phyloP scores from a whole-genome alignment of 2,329 filamentous ascomycete species.

The Exophiala xenobiotica region DNA sequence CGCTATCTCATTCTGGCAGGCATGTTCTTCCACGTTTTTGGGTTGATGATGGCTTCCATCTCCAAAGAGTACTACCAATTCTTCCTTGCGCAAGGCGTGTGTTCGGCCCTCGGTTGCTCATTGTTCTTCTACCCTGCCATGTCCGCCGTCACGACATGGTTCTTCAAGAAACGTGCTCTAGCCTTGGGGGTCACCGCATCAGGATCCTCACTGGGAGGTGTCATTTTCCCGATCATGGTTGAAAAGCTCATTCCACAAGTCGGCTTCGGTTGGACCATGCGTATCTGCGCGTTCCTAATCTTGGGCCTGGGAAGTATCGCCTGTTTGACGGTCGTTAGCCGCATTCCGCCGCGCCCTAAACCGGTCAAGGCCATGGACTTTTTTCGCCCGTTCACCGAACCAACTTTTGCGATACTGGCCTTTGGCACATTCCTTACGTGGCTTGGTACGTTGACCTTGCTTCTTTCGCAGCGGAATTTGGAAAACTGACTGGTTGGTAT shows the following conservation, averaged over 20 bases:
- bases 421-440: constrained; percentile 45
- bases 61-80: constrained; percentile 58
- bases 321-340: constrained; percentile 53
- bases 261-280: constrained; percentile 59
- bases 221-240: constrained; percentile 64
- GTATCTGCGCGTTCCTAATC: constrained; percentile 60
- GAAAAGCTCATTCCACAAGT: constrained; percentile 53
- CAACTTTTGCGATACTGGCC: constrained; percentile 29
- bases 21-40: constrained; percentile 56
- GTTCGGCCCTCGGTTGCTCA: constrained; percentile 51
- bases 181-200: constrained; percentile 56
- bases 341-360: constrained; percentile 43
- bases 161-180: constrained; percentile 48
- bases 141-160: constrained; percentile 36
- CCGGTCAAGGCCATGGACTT: constrained; percentile 35
- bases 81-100: constrained; percentile 55
- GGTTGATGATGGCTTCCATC: constrained; percentile 59
- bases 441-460: constrained; percentile 39
- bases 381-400: constrained; percentile 32
- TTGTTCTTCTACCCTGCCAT: constrained; percentile 51
- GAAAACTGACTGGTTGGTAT: too few relatives aligned
- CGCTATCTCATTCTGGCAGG: constrained; percentile 53
- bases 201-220: constrained; percentile 57
- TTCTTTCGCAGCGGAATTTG: too few relatives aligned
- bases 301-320: constrained; percentile 57